Evolutionary conservation across 352 stramenopile species (phyloP).

Genomic region (Blastocystis sp.): DNA sequence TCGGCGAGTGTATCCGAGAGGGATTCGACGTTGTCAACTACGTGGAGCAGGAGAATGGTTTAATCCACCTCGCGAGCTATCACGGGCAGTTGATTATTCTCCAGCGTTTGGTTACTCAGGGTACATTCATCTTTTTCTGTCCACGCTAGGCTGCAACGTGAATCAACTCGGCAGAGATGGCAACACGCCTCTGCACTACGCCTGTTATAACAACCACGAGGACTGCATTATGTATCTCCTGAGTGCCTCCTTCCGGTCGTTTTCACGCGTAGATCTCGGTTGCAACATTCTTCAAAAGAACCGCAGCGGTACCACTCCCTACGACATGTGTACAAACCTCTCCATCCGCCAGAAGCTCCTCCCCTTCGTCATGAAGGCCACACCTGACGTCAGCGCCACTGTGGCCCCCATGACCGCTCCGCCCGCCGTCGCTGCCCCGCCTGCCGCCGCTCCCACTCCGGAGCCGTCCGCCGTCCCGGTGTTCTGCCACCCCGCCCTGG

Average conservation of each 20-base stretch:
- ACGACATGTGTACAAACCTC: constrained; percentile 49
- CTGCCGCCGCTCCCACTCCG: background rate
- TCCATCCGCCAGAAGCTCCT: constrained; percentile 45
- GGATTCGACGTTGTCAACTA: constrained; percentile 67
- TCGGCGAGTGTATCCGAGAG: constrained; percentile 35
- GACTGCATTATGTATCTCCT: constrained; percentile 65
- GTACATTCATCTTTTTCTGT: background rate
- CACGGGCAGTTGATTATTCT: constrained; percentile 42
- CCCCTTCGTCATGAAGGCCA: constrained; percentile 48
- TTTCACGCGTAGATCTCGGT: constrained; percentile 39
- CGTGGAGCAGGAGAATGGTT: constrained; percentile 57
- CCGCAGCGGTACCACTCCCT: constrained; percentile 28
- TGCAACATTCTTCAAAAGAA: constrained; percentile 59
- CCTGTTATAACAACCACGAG: constrained; percentile 49
- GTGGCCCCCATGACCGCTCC: background rate
- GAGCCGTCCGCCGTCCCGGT: constrained; percentile 5
- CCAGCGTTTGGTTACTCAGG: constrained; percentile 29
- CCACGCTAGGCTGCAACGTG: constrained; percentile 15
- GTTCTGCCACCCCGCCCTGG: constrained; percentile 23
- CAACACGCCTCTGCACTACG: constrained; percentile 52
- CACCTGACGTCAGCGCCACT: background rate
- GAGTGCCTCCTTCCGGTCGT: background rate
- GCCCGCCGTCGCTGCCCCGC: background rate
- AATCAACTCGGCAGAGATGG: constrained; percentile 53
- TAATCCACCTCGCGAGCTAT: constrained; percentile 62